Evolutionary conservation across 116 monocot species (phyloP).

Genomic region (Dioscorea cayenensis): DNA sequence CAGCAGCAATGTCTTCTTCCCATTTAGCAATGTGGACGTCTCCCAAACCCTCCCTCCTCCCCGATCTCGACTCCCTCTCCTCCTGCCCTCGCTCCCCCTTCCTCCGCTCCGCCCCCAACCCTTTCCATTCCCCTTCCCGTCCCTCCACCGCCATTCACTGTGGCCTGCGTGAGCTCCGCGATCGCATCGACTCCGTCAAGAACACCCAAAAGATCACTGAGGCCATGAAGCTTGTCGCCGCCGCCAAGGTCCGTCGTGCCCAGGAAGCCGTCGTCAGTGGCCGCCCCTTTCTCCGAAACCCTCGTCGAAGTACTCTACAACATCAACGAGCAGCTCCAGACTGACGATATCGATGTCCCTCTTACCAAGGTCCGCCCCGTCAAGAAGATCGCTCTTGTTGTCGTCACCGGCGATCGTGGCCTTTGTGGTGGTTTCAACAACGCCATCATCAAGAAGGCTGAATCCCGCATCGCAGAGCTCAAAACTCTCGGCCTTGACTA

Average conservation of each 20-base stretch:
- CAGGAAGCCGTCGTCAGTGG: constrained; percentile 87
- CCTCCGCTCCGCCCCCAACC: not conserved
- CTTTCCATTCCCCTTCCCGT: constrained; percentile 2
- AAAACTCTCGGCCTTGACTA: constrained; percentile 52
- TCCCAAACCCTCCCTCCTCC: constrained; percentile 7
- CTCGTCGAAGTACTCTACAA: constrained; percentile 92
- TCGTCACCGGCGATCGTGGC: constrained; percentile 86
- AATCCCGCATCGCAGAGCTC: constrained; percentile 53
- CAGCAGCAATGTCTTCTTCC: constrained; percentile 21
- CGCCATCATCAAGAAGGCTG: constrained; percentile 70
- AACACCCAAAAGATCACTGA: constrained; percentile 97
- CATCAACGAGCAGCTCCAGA: constrained; percentile 89
- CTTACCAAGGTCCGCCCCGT: constrained; percentile 73
- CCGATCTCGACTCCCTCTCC: constrained; percentile 13
- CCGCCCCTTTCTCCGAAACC: constrained; percentile 90
- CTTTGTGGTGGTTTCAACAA: constrained; percentile 92
- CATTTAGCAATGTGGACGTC: constrained; percentile 22
- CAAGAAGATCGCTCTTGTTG: constrained; percentile 82
- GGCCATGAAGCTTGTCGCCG: constrained; percentile 98
- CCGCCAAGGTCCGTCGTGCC: constrained; percentile 90
- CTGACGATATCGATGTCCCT: constrained; percentile 77
- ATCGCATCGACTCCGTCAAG: constrained; percentile 74
- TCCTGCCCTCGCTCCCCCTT: constrained; percentile 11
- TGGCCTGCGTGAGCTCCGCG: constrained; percentile 73
- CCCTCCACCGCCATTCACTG: constrained; percentile 35